Conservation (phyloP, 768 basidiomycete genomes). For the Auricularia auricula-judae region DNA sequence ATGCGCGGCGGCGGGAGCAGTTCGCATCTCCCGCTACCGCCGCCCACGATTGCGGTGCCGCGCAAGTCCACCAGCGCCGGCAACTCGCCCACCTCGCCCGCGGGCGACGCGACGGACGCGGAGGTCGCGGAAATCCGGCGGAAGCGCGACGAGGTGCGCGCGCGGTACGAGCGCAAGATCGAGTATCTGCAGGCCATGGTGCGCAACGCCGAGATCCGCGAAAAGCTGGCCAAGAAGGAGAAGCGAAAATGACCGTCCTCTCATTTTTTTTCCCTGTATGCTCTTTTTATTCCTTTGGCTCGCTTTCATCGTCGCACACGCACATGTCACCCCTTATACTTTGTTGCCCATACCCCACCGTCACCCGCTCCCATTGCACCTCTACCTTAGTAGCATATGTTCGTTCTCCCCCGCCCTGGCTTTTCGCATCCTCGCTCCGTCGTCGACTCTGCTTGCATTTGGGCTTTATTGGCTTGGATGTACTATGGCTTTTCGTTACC, state of each 20-base stretch:
- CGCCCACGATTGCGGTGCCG: too few species aligned
- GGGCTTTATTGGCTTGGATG: not conserved
- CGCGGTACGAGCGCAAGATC: slow-evolving; percentile 12
- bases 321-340: not conserved
- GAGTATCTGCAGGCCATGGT: slow-evolving; percentile 14
- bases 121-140: slow-evolving; percentile 10
- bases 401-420: too few species aligned
- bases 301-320: not conserved
- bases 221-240: slow-evolving; percentile 9
- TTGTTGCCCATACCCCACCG: not conserved
- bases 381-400: too few species aligned
- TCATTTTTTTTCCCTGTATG: not conserved
- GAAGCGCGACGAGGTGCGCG: slow-evolving; percentile 9
- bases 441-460: not conserved
- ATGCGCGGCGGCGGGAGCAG: not conserved
- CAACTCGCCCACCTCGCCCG: not conserved
- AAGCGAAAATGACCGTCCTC: not conserved
- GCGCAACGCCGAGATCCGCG: slow-evolving; percentile 13
- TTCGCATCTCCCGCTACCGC: not conserved
- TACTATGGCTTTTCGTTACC: not conserved
- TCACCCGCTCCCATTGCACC: not conserved
- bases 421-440: not conserved
- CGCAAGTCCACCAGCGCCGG: too few species aligned
- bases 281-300: not conserved
- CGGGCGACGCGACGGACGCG: not conserved